These are phyloP conservation scores for Tripterygium wilfordii DNA, from an alignment of 177 flowering plant species.

Conservation along the genomic window DNA sequence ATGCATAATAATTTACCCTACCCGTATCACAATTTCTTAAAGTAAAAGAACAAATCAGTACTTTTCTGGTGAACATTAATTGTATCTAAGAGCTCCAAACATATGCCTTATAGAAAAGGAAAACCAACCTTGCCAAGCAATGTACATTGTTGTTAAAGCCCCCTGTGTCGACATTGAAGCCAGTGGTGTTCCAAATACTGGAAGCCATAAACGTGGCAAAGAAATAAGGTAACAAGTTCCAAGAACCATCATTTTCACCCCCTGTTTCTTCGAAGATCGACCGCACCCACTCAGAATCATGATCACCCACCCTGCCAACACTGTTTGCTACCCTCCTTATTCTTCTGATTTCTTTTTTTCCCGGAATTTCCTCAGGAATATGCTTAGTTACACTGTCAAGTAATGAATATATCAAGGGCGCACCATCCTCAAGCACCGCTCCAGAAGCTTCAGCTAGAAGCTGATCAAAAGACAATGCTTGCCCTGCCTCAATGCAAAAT, in stretches of 20 bases:
- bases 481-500: constrained; percentile 95
- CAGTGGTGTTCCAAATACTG: constrained; percentile 72
- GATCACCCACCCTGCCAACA: constrained; percentile 53
- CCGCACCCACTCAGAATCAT: constrained; percentile 87
- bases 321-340: constrained; percentile 69
- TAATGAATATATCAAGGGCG: constrained; percentile 75
- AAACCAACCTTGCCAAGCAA: constrained; percentile 75
- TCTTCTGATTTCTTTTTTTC: constrained; percentile 72
- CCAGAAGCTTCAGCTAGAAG: constrained; percentile 86
- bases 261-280: constrained; percentile 76
- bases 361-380: constrained; percentile 78
- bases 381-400: constrained; percentile 57
- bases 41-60: too few species aligned
- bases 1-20: too few species aligned
- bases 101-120: background rate
- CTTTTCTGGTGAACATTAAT: too few species aligned
- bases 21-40: too few species aligned
- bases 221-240: constrained; percentile 83
- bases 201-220: constrained; percentile 88
- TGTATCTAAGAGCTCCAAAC: background rate
- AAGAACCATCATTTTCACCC: constrained; percentile 83
- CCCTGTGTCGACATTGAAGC: constrained; percentile 80
- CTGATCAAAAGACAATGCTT: constrained; percentile 76
- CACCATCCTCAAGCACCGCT: constrained; percentile 73
- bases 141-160: constrained; percentile 92